A percentile compares a stretch with the other conserved stretches of the same genome.
Evolutionary conservation across 495 filamentous ascomycete species (phyloP).

Genomic region (Penicillium pancosmium): DNA sequence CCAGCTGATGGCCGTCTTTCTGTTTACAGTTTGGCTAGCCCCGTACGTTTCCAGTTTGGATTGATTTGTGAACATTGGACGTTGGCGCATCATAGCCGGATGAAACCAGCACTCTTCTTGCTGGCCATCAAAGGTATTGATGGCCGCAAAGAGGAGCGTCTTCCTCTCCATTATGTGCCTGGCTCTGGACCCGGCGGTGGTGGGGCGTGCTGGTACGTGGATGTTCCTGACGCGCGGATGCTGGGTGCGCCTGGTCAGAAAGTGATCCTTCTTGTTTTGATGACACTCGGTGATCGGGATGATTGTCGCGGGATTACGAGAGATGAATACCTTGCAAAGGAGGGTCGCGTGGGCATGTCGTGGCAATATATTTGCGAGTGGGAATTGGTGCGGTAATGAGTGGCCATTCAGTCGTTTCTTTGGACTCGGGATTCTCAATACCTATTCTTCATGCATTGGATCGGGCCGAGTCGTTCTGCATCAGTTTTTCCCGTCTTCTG

Average conservation of each 20-base stretch:
- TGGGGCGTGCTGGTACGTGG: slow-evolving; percentile 76
- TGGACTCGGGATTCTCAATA: no score
- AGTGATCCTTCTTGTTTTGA: slow-evolving; percentile 63
- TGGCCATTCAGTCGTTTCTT: neutral
- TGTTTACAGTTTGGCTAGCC: slow-evolving; percentile 47
- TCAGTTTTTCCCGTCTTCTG: no score
- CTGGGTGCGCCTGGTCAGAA: slow-evolving; percentile 72
- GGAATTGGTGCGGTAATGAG: slow-evolving; percentile 58
- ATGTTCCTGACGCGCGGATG: slow-evolving; percentile 61
- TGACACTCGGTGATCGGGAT: slow-evolving; percentile 57
- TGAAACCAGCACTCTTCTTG: slow-evolving; percentile 65
- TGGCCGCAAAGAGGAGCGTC: slow-evolving; percentile 65
- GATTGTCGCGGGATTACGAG: slow-evolving; percentile 70
- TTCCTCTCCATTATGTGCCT: slow-evolving; percentile 54
- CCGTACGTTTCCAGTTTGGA: slow-evolving; percentile 75
- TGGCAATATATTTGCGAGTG: slow-evolving; percentile 67
- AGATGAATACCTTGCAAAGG: slow-evolving; percentile 63
- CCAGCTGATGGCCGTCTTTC: slow-evolving; percentile 61
- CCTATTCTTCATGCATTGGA: neutral
- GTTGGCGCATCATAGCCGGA: slow-evolving; percentile 61
- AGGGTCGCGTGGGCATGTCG: slow-evolving; percentile 61
- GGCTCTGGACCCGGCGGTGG: slow-evolving; percentile 53
- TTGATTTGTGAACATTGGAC: slow-evolving; percentile 81
- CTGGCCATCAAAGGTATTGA: slow-evolving; percentile 67
- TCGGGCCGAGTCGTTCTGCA: neutral